Conservation (phyloP, 495 filamentous ascomycete genomes). For the Cryomyces minteri region DNA sequence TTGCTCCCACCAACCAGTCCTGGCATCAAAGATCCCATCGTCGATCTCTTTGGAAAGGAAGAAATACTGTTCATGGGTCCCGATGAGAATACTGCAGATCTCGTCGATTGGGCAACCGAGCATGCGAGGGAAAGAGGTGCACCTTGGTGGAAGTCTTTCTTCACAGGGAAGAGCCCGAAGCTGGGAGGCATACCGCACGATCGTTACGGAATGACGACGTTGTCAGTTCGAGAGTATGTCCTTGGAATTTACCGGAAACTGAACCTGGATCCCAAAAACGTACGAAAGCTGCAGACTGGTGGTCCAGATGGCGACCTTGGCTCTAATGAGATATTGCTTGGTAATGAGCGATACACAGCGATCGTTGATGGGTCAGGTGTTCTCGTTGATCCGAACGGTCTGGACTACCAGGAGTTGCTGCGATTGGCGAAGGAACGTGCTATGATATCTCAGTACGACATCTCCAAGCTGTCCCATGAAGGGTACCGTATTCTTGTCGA, state of each 20-base stretch:
- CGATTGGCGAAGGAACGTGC: slow-evolving; percentile 70
- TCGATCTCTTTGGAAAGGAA: slow-evolving; percentile 81
- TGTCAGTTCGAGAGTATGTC: slow-evolving; percentile 90
- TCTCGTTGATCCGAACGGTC: slow-evolving; percentile 76
- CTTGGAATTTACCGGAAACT: slow-evolving; percentile 94
- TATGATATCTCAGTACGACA: slow-evolving; percentile 82
- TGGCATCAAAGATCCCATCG: slow-evolving; percentile 96
- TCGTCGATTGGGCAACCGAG: slow-evolving; percentile 95
- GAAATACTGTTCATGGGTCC: slow-evolving; percentile 98
- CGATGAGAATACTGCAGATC: slow-evolving; percentile 93
- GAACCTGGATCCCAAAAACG: slow-evolving; percentile 60
- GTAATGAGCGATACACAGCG: slow-evolving; percentile 68
- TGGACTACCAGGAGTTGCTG: slow-evolving; percentile 66
- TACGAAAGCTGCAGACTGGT: slow-evolving; percentile 91
- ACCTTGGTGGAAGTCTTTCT: slow-evolving; percentile 99
- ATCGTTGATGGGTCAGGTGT: slow-evolving; percentile 84
- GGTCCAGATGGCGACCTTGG: slow-evolving; percentile 93
- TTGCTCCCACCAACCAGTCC: slow-evolving; percentile 76
- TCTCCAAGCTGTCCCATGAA: slow-evolving; percentile 64
- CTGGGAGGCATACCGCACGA: slow-evolving; percentile 95
- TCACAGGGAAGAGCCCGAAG: slow-evolving; percentile 93
- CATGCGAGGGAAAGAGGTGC: slow-evolving; percentile 78
- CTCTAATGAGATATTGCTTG: slow-evolving; percentile 91
- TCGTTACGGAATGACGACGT: slow-evolving; percentile 89
- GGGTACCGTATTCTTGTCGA: slow-evolving; percentile 92